These are phyloP conservation scores for Thielaviopsis musarum DNA, from an alignment of 2,329 filamentous ascomycete genomes.

Conservation along the genomic window DNA sequence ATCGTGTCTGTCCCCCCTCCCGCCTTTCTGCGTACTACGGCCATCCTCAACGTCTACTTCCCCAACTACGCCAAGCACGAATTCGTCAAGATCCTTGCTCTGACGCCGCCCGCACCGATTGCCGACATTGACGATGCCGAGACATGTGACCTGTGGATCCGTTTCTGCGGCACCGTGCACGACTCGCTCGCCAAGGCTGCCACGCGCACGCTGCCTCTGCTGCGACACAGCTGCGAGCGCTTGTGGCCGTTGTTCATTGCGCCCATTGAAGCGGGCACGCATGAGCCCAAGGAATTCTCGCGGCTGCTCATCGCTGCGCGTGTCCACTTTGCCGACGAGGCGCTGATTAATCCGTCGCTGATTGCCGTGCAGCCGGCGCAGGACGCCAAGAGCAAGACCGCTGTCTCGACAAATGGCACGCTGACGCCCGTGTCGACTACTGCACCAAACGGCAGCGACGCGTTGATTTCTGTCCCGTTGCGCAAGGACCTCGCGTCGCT, in stretches of 20 bases:
- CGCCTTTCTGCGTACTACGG: slow-evolving; percentile 50
- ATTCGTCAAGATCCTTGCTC: slow-evolving; percentile 59
- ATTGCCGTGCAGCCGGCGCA: slow-evolving; percentile 19
- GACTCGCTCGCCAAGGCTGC: slow-evolving; percentile 72
- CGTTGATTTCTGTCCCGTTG: not conserved
- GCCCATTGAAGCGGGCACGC: slow-evolving; percentile 59
- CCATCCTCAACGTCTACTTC: slow-evolving; percentile 65
- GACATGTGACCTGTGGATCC: slow-evolving; percentile 55
- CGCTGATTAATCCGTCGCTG: slow-evolving; percentile 49
- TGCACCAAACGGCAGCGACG: not conserved
- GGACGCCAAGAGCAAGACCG: not conserved
- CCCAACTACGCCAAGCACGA: slow-evolving; percentile 69
- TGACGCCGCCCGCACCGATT: slow-evolving; percentile 26
- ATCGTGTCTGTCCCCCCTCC: slow-evolving; percentile 58
- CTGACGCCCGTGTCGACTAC: not conserved
- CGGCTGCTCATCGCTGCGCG: slow-evolving; percentile 59
- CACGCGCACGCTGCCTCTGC: slow-evolving; percentile 59
- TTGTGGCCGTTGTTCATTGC: slow-evolving; percentile 77
- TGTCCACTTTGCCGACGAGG: slow-evolving; percentile 55
- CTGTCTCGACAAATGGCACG: slow-evolving; percentile 6
- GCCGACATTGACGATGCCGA: slow-evolving; percentile 35
- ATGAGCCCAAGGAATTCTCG: slow-evolving; percentile 65
- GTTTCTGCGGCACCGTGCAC: slow-evolving; percentile 72
- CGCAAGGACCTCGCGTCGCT: slow-evolving; percentile 32
- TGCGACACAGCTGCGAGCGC: slow-evolving; percentile 50